A percentile compares a stretch with the other conserved stretches of the same genome.
Evolutionary conservation across 1,284 basidiomycete species (phyloP).

Genomic region (Ustilago lituana): DNA sequence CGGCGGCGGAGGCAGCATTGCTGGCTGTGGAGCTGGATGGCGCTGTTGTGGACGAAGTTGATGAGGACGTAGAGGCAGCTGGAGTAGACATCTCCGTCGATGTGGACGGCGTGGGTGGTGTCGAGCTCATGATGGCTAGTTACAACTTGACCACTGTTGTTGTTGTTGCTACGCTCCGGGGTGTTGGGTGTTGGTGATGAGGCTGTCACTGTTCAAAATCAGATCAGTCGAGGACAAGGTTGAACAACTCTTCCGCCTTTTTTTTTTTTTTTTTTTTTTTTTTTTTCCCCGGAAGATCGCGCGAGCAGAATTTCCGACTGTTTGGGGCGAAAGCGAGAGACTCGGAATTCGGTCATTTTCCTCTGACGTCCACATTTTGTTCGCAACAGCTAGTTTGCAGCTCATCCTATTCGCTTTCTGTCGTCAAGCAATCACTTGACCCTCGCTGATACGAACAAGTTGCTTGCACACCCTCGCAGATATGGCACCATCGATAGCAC

Average conservation of each 20-base stretch:
- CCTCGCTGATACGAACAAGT: too few species aligned
- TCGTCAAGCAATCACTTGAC: too few species aligned
- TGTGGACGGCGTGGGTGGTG: conserved; percentile 12
- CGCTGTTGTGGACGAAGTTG: conserved; percentile 13
- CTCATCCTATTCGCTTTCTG: not conserved
- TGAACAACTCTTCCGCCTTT: too few species aligned
- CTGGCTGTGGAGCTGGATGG: conserved; percentile 7
- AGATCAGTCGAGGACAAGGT: too few species aligned
- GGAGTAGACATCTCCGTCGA: conserved; percentile 6
- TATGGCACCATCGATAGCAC: not conserved
- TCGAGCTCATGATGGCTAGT: conserved; percentile 18
- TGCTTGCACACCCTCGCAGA: not conserved
- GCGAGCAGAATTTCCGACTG: not conserved
- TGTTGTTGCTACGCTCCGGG: too few species aligned
- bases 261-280: too few species aligned
- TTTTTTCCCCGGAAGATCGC: conserved; percentile 19
- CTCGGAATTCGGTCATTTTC: conserved; percentile 10
- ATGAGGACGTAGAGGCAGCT: conserved; percentile 4
- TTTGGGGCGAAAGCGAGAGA: not conserved
- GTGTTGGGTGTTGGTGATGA: conserved; percentile 1
- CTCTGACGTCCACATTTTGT: too few species aligned
- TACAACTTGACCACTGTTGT: not conserved
- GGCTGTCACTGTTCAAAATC: too few species aligned
- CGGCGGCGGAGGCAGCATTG: conserved; percentile 6
- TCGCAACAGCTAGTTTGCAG: not conserved